Conservation (phyloP, 495 filamentous ascomycete species). For the Penicillium fimorum region DNA sequence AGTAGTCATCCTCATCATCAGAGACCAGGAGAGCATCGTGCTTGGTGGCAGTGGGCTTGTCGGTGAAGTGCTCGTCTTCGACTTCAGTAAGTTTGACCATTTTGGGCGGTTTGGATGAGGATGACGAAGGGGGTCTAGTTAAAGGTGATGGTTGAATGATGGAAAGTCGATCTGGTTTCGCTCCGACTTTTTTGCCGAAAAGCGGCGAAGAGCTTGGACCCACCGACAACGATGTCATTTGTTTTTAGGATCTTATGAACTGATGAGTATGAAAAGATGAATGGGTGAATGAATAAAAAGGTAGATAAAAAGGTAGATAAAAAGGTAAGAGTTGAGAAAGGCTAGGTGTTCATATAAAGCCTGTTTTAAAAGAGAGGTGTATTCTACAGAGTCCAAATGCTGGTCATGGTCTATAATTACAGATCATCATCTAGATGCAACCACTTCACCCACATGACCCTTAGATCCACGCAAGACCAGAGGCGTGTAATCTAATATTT, state of each 20-base stretch:
- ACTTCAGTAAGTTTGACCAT: slow-evolving; percentile 98
- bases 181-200: slow-evolving; percentile 51
- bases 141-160: slow-evolving; percentile 28
- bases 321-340: background rate
- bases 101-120: slow-evolving; percentile 40
- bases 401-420: slow-evolving; percentile 26
- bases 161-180: slow-evolving; percentile 30
- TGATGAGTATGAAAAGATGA: background rate
- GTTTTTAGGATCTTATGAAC: background rate
- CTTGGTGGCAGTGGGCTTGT: slow-evolving; percentile 64
- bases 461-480: slow-evolving; percentile 4
- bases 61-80: slow-evolving; percentile 87
- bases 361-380: slow-evolving; percentile 14
- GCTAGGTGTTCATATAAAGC: background rate
- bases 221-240: slow-evolving; percentile 22
- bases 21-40: slow-evolving; percentile 50
- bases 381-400: slow-evolving; percentile 27
- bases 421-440: slow-evolving; percentile 17
- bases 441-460: slow-evolving; percentile 3
- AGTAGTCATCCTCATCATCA: slow-evolving; percentile 87
- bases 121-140: slow-evolving; percentile 17
- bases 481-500: slow-evolving; percentile 17
- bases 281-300: background rate
- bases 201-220: slow-evolving; percentile 42
- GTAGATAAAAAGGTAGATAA: background rate